Evolutionary conservation across 441 rosid genomes (phyloP).

Genomic region (Hura crepitans): DNA sequence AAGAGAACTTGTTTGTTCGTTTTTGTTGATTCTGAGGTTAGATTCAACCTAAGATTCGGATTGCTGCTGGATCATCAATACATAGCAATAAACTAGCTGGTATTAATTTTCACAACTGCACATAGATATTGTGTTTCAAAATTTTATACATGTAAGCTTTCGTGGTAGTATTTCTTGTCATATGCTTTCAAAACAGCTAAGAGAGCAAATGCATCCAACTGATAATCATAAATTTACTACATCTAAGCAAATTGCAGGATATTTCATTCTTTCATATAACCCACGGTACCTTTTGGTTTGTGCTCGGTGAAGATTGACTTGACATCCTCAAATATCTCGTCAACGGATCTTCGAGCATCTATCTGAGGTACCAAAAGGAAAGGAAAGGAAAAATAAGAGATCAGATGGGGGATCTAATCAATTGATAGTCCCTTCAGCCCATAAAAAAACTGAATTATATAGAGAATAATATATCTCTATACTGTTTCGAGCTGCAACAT

Average conservation of each 20-base stretch:
- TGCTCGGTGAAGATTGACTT: conserved; percentile 26
- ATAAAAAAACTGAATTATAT: neutral
- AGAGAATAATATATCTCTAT: neutral
- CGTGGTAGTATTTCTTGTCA: neutral
- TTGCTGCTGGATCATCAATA: neutral
- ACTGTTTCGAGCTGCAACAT: neutral
- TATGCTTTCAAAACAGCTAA: neutral
- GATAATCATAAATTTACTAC: neutral
- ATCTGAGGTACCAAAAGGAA: conserved; percentile 24
- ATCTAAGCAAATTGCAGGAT: neutral
- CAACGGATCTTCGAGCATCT: conserved; percentile 41
- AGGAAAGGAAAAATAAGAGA: neutral
- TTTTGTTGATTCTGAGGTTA: neutral
- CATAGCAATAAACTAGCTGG: too few species aligned
- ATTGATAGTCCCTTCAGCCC: neutral
- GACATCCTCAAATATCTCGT: conserved; percentile 36
- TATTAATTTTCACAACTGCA: neutral
- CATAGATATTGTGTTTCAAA: neutral
- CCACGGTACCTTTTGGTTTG: neutral
- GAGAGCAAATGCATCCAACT: neutral
- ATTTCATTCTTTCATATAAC: neutral
- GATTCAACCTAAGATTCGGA: neutral
- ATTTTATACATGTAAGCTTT: neutral
- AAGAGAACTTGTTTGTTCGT: neutral
- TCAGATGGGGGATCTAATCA: neutral